Conservation (phyloP, 2,329 filamentous ascomycete species). For the Aspergillus neotritici region DNA sequence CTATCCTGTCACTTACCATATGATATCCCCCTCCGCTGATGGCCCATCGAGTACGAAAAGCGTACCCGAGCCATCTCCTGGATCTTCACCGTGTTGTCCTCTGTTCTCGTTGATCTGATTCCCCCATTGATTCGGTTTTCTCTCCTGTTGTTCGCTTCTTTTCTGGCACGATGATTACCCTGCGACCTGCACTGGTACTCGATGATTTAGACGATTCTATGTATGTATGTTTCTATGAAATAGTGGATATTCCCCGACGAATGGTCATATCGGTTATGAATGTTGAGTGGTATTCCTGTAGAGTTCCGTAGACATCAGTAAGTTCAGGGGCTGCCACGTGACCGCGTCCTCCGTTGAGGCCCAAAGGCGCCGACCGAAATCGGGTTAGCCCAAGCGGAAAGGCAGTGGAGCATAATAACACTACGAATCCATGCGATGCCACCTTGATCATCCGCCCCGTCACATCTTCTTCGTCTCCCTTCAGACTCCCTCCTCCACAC, state of each 20-base stretch:
- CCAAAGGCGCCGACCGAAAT: conserved; percentile 8
- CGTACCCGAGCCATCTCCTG: neutral
- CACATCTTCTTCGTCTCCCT: neutral
- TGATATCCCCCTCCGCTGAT: conserved; percentile 9
- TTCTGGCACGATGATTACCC: conserved; percentile 2
- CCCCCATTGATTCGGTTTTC: neutral
- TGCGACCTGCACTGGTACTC: conserved; percentile 1
- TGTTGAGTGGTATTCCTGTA: too few species aligned
- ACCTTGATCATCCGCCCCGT: conserved; percentile 19
- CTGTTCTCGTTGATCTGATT: neutral
- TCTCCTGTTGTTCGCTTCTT: neutral
- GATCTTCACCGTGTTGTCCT: neutral
- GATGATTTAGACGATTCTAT: conserved; percentile 20
- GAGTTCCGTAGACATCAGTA: neutral
- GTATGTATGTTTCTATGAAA: conserved; percentile 18
- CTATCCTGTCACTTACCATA: neutral
- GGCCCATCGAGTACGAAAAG: conserved; percentile 10
- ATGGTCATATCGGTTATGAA: too few species aligned
- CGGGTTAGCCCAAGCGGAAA: too few species aligned
- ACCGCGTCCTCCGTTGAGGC: conserved; percentile 14
- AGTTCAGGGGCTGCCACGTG: conserved; percentile 30
- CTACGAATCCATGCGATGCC: conserved; percentile 10
- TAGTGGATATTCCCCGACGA: neutral
- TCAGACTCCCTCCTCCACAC: conserved; percentile 11
- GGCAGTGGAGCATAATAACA: too few species aligned